Conservation (phyloP, 208 protist genomes). For the Trypanosomatidae sp. region DNA sequence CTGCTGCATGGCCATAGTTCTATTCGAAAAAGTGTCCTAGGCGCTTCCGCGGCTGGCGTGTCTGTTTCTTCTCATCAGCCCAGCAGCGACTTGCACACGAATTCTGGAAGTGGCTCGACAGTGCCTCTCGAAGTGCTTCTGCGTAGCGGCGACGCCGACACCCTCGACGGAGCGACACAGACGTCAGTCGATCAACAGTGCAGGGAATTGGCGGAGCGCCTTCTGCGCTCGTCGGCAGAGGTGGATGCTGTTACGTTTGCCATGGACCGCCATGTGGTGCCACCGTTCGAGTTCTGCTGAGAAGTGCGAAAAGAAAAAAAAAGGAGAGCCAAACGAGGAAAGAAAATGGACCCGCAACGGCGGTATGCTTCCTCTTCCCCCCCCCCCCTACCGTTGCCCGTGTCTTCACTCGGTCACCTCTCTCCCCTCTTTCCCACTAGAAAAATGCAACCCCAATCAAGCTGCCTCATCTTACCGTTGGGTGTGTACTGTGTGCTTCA, state of each 20-base stretch:
- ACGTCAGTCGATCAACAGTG: constrained; percentile 4
- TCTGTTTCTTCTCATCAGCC: neutral
- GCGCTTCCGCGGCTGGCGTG: neutral
- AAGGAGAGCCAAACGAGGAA: neutral
- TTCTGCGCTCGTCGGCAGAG: constrained; percentile 16
- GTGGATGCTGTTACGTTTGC: constrained; percentile 7
- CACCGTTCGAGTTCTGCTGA: constrained; percentile 26
- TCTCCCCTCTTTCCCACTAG: neutral
- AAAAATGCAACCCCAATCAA: neutral
- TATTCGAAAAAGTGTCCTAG: neutral
- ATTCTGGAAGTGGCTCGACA: neutral
- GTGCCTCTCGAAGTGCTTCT: neutral
- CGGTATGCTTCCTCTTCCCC: neutral
- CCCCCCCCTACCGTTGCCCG: neutral
- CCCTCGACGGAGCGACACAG: neutral
- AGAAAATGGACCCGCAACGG: too few species aligned
- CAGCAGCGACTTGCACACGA: neutral
- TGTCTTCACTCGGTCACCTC: neutral
- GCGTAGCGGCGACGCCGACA: neutral
- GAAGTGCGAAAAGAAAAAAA: neutral
- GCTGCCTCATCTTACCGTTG: neutral
- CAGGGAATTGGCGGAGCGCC: constrained; percentile 18
- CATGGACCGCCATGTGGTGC: constrained; percentile 13
- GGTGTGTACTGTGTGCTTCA: too few species aligned
- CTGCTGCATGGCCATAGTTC: neutral